Conservation (phyloP, 2,329 filamentous ascomycete genomes). For the Dactylonectria macrodidyma region DNA sequence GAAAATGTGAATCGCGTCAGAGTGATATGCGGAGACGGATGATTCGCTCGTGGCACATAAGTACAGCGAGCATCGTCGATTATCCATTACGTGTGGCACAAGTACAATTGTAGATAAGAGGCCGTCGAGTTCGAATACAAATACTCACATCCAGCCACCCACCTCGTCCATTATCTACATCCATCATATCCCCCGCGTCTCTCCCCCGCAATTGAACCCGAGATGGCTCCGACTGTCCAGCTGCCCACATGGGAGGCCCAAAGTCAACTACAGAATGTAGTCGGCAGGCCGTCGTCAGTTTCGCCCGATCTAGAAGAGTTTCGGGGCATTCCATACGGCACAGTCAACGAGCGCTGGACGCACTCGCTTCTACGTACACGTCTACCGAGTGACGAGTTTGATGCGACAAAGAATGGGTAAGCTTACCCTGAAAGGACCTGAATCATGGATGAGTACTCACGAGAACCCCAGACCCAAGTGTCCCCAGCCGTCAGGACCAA, state of each 20-base stretch:
- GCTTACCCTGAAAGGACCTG: background rate
- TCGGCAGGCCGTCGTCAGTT: background rate
- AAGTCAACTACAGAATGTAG: background rate
- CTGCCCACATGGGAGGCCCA: background rate
- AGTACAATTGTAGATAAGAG: background rate
- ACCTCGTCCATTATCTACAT: background rate
- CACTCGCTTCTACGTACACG: background rate
- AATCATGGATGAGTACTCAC: background rate
- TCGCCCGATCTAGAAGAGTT: background rate
- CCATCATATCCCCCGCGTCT: background rate
- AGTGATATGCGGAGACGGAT: background rate
- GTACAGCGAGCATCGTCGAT: background rate
- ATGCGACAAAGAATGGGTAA: constrained; percentile 12
- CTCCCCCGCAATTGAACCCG: background rate
- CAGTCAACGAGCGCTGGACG: background rate
- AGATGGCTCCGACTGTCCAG: background rate
- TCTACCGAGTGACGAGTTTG: background rate
- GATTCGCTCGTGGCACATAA: background rate
- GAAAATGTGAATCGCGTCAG: background rate
- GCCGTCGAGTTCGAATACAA: background rate
- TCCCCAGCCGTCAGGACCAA: constrained; percentile 5
- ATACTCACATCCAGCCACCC: background rate
- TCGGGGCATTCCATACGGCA: background rate
- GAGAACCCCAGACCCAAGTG: constrained; percentile 3
- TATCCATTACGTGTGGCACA: background rate